phyloP scores from a whole-genome alignment of 345 rosid species.

The Linum trigynum region DNA sequence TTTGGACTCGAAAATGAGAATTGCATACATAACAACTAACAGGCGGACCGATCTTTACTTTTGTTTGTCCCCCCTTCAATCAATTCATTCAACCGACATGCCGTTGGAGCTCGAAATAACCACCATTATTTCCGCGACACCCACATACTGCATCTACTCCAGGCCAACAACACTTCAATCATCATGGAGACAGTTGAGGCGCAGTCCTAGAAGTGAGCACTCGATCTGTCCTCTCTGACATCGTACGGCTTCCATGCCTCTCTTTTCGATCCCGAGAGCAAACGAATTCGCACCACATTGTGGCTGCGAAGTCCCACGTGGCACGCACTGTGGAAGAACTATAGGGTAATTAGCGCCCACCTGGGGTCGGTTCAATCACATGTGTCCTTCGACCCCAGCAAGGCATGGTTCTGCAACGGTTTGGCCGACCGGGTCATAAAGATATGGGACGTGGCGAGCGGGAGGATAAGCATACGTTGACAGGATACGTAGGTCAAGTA shows the following conservation, averaged over 20 bases:
- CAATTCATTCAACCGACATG: no score
- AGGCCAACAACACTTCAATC: no score
- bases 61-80: no score
- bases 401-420: slow-evolving; percentile 95
- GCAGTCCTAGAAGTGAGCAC: slow-evolving; percentile 67
- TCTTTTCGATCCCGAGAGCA: slow-evolving; percentile 6
- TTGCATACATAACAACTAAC: no score
- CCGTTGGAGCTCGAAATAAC: no score
- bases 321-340: slow-evolving; percentile 98
- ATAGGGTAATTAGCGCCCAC: slow-evolving; percentile 96
- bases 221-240: slow-evolving; percentile 73
- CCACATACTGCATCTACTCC: no score
- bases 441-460: slow-evolving; percentile 98
- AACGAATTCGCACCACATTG: slow-evolving; percentile 90
- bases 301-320: slow-evolving; percentile 23
- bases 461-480: slow-evolving; percentile 86
- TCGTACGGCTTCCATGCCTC: slow-evolving; percentile 23
- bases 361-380: slow-evolving; percentile 94
- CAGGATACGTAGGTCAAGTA: slow-evolving; percentile 92
- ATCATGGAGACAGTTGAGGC: slow-evolving; percentile 73
- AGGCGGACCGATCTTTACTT: no score
- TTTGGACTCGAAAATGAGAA: no score
- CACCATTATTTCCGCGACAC: no score
- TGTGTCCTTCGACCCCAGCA: slow-evolving; percentile 92
- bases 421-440: slow-evolving; percentile 96